Percentiles rank a stretch among this genome's conserved stretches.
phyloP scores from a whole-genome alignment of 768 basidiomycete genomes.

The Podaxis mareebaensis region DNA sequence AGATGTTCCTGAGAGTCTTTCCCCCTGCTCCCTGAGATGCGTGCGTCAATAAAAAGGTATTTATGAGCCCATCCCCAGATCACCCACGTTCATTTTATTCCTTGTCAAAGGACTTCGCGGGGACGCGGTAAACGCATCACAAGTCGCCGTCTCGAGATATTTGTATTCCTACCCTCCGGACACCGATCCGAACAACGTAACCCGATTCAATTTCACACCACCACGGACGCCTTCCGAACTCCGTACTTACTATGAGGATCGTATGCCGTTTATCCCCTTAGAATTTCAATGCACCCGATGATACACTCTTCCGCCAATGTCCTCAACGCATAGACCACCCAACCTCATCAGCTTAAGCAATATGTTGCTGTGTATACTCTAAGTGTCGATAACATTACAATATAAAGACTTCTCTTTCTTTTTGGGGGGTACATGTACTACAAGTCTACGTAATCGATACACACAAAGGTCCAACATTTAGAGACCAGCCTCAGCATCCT shows the following conservation, averaged over 20 bases:
- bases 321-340: background rate
- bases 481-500: conserved; percentile 50
- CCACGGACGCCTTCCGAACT: too few species aligned
- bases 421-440: background rate
- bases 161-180: background rate
- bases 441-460: background rate
- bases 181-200: background rate
- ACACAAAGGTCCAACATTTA: conserved; percentile 18
- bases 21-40: too few species aligned
- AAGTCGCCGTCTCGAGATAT: background rate
- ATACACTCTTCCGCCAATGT: background rate
- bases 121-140: background rate
- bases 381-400: conserved; percentile 9
- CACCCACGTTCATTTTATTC: background rate
- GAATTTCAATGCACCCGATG: background rate
- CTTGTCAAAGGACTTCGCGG: background rate
- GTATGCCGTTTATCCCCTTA: too few species aligned
- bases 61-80: background rate
- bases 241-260: too few species aligned
- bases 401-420: conserved; percentile 9
- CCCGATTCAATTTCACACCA: background rate
- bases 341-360: background rate
- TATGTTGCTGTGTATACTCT: conserved; percentile 3
- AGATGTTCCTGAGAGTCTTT: background rate
- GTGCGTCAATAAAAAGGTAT: background rate